Evolutionary conservation across 805 yeast species (phyloP).

Genomic region (Tetrapisispora iriomotensis): DNA sequence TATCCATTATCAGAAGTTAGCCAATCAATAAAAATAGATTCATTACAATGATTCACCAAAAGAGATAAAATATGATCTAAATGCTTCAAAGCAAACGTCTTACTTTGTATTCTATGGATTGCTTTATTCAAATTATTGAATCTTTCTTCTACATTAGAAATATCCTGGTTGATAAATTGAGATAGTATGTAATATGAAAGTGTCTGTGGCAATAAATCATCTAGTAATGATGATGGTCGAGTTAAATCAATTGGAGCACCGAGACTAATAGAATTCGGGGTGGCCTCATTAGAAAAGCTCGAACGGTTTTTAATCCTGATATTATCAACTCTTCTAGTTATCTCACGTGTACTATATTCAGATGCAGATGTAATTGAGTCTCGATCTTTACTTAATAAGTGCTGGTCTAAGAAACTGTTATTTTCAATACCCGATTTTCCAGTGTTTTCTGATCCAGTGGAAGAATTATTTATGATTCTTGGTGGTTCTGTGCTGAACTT

Average conservation of each 20-base stretch:
- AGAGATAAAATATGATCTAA: conserved; percentile 17
- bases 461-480: conserved; percentile 13
- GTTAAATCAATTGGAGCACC: neutral
- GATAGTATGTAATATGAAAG: conserved; percentile 11
- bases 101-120: conserved; percentile 16
- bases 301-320: neutral
- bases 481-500: conserved; percentile 23
- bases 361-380: neutral
- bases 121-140: conserved; percentile 8
- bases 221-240: neutral
- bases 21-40: conserved; percentile 15
- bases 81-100: conserved; percentile 24
- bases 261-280: neutral
- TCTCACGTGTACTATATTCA: neutral
- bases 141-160: neutral
- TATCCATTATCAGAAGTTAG: conserved; percentile 16
- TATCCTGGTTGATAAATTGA: neutral
- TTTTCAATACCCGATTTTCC: neutral
- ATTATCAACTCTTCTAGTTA: neutral
- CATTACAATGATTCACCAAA: conserved; percentile 7
- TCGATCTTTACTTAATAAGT: neutral
- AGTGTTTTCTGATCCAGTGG: neutral
- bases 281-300: no score
- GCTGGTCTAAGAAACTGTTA: neutral
- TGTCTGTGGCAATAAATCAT: conserved; percentile 6